Evolutionary conservation across 1,284 basidiomycete genomes (phyloP), one percentile per base, ranked within the genome.

Genomic region (Tausonia pullulans): DNA sequence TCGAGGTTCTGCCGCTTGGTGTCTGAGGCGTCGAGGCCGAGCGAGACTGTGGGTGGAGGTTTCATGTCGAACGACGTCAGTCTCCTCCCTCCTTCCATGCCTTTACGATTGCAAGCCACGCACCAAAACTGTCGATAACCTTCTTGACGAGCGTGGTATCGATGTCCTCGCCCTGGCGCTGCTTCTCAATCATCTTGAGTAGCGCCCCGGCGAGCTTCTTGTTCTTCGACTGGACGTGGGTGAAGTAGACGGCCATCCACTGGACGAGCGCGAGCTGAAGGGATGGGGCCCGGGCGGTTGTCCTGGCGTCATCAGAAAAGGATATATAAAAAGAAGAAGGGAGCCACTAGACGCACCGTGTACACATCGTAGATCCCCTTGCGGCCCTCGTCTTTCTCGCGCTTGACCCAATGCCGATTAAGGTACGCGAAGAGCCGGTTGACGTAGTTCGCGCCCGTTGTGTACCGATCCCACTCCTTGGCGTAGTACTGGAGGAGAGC

Each of bases 341-440:
- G 45, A 45, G 40, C 27, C 61, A 14, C 53, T 44, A 53, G n/a
- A 81, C 88, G 72, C 73, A 95, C 92, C 44, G 94, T 98, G 78
- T 98, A 98, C 43, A 99, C 90, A 4, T 86, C 86, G 77, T 96
- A 97, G 53, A 98, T 88, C 61, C 88, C 87, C 78, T 94, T 98
- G 72, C 92, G 84, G 5, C 96, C 96, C 75, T 99, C 95, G 72
- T 98, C 96, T 74, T 95, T 87, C 76, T 98, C 94, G 56, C 95
- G 85, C 79, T 96, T 97, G 59, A 99, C 94, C 96, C 96, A 99
- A 78, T 98, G 93, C 66, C 95, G 89, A 76, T 98, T 98, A 67
- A 98, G 84, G 77, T 98, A 98, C 27, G 90, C 88, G 80, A 98
- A 98, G 53, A 98, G 79, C 67, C 93, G 86, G 74, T 96, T 93